Percentiles rank a stretch among this genome's conserved stretches.
Evolutionary conservation across 139 green algal species (phyloP).

Genomic region (Chlorella sp.): DNA sequence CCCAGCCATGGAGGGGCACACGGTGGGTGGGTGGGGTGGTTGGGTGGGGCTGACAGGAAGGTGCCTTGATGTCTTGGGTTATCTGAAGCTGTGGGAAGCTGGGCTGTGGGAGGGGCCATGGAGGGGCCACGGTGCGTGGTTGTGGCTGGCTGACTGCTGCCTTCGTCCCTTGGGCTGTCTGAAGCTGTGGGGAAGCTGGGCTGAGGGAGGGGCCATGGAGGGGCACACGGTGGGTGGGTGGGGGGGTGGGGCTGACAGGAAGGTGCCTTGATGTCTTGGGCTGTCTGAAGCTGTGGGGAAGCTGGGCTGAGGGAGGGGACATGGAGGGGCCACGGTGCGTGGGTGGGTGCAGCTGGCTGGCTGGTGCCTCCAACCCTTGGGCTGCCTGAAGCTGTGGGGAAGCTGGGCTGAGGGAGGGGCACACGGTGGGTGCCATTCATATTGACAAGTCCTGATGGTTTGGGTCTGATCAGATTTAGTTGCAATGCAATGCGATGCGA

Average conservation of each 20-base stretch:
- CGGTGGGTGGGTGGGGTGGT: conserved; percentile 24
- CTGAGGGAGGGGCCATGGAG: conserved; percentile 51
- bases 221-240: conserved; percentile 58
- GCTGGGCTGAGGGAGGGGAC: background rate
- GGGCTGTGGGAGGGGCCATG: background rate
- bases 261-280: background rate
- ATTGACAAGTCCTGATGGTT: no score
- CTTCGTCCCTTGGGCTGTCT: background rate
- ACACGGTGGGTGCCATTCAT: conserved; percentile 42
- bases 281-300: background rate
- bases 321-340: background rate
- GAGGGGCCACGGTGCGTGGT: background rate
- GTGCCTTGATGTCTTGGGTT: background rate
- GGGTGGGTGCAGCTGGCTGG: no score
- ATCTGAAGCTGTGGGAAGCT: background rate
- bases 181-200: background rate
- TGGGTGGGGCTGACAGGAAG: background rate
- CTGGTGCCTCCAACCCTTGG: background rate
- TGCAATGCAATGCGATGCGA: no score
- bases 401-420: conserved; percentile 47
- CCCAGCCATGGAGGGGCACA: conserved; percentile 62
- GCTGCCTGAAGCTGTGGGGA: background rate
- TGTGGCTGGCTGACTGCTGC: background rate
- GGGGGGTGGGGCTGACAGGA: background rate
- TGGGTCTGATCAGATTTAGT: no score